A percentile compares a stretch with the other conserved stretches of the same genome.
These are phyloP conservation scores for Fragaria nilgerrensis DNA, from an alignment of 306 rosid genomes.

Conservation along the genomic window DNA sequence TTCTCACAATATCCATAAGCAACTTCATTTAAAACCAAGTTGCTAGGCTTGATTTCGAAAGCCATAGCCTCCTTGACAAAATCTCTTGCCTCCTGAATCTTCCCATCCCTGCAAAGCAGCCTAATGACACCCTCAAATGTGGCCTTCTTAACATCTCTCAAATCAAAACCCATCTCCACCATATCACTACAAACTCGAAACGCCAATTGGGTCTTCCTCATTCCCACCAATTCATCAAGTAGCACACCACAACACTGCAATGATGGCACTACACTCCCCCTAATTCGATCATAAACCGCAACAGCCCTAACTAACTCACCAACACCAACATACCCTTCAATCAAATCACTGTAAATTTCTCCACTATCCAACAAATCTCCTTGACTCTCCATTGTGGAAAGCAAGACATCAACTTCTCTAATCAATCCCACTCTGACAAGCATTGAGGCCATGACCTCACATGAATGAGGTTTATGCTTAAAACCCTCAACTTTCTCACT, in stretches of 20 bases:
- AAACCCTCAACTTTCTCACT: constrained; percentile 26
- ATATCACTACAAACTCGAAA: constrained; percentile 49
- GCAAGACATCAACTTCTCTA: constrained; percentile 60
- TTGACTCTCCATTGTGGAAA: constrained; percentile 40
- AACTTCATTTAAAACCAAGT: constrained; percentile 55
- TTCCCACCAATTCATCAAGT: constrained; percentile 45
- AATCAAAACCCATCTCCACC: constrained; percentile 34
- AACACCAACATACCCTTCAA: constrained; percentile 48
- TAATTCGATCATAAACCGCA: constrained; percentile 44
- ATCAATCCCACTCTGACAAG: constrained; percentile 58
- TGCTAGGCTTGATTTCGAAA: constrained; percentile 38
- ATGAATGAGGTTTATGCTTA: constrained; percentile 45
- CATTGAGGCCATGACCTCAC: constrained; percentile 65
- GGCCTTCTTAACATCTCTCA: constrained; percentile 43
- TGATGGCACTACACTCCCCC: constrained; percentile 41
- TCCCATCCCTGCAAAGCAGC: constrained; percentile 61
- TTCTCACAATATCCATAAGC: constrained; percentile 76
- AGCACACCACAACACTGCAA: constrained; percentile 38
- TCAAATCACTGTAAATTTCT: constrained; percentile 40
- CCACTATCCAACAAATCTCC: constrained; percentile 36
- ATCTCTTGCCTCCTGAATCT: constrained; percentile 68
- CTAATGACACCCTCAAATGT: constrained; percentile 50
- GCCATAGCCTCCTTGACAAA: constrained; percentile 59
- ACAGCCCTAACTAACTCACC: constrained; percentile 58
- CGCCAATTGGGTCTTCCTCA: constrained; percentile 43